Percentiles rank a stretch among this genome's conserved stretches.
Evolutionary conservation across 345 rosid species (phyloP).

Genomic region (Populus deltoides): DNA sequence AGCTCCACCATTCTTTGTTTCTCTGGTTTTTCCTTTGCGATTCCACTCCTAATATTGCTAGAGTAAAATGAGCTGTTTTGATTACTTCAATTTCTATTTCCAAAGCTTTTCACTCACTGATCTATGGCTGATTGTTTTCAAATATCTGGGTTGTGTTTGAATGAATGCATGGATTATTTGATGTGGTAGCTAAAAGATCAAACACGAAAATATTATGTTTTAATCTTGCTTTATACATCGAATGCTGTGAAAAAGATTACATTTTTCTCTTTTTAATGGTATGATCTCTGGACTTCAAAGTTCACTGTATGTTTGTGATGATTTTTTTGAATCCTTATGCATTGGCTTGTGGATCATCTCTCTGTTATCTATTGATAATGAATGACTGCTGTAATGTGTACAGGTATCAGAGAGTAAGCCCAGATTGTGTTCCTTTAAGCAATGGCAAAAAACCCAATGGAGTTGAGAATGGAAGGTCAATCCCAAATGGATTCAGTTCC

Average conservation of each 20-base stretch:
- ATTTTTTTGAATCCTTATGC: not conserved
- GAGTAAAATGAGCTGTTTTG: not conserved
- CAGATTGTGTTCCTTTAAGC: slow-evolving; percentile 47
- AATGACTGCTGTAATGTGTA: not conserved
- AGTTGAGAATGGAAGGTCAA: slow-evolving; percentile 17
- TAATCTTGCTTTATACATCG: not conserved
- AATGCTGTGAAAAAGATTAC: not conserved
- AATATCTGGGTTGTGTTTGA: not conserved
- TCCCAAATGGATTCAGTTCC: slow-evolving; percentile 12
- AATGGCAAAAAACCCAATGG: slow-evolving; percentile 42
- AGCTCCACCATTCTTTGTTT: not conserved
- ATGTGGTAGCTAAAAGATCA: not conserved
- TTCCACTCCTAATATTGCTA: not conserved
- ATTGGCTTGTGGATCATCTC: not conserved
- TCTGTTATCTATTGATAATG: not conserved
- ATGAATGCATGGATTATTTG: not conserved
- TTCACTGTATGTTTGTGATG: not conserved
- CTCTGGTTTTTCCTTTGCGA: not conserved
- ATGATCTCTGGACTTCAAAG: not conserved
- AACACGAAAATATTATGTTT: not conserved
- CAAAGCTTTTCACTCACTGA: not conserved
- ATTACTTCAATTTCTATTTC: not conserved
- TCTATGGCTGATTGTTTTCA: not conserved
- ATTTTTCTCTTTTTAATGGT: not conserved
- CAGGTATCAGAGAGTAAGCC: slow-evolving; percentile 65